Conservation (phyloP, 2,329 filamentous ascomycete genomes). For the Bertia moriformis region DNA sequence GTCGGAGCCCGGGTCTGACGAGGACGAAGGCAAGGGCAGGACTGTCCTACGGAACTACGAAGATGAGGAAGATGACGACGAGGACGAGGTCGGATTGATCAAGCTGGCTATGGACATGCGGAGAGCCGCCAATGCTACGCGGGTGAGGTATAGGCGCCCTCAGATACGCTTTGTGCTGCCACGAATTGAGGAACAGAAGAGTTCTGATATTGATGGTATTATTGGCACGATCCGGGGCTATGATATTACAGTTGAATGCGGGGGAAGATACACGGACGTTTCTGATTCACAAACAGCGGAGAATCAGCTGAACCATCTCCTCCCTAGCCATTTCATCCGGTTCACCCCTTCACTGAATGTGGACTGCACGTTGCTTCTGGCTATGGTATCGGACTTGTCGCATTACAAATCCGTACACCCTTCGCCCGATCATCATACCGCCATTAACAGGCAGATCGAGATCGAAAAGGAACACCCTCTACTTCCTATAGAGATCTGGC, state of each 20-base stretch:
- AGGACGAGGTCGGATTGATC: conserved; percentile 45
- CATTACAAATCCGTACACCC: conserved; percentile 16
- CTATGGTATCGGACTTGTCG: conserved; percentile 47
- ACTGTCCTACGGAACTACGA: conserved; percentile 12
- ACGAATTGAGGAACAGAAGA: conserved; percentile 30
- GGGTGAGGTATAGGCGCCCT: conserved; percentile 37
- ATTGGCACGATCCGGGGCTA: conserved; percentile 33
- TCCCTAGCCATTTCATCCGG: conserved; percentile 15
- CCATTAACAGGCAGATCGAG: conserved; percentile 41
- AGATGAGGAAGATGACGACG: conserved; percentile 26
- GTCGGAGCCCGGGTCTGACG: conserved; percentile 20
- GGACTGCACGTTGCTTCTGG: conserved; percentile 42
- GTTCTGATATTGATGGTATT: conserved; percentile 36
- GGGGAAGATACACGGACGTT: too few species aligned
- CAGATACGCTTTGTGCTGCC: conserved; percentile 39
- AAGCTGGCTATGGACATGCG: conserved; percentile 33
- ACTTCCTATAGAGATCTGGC: conserved; percentile 39
- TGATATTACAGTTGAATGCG: conserved; percentile 12
- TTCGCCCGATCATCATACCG: conserved; percentile 22
- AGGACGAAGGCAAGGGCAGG: conserved; percentile 8
- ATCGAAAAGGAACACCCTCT: conserved; percentile 40
- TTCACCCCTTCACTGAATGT: conserved; percentile 28
- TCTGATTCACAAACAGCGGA: background rate
- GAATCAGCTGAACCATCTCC: background rate
- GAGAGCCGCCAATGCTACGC: conserved; percentile 31